These are phyloP conservation scores for Ceratobasidium sp. DNA, from an alignment of 1,284 basidiomycete species.

Conservation along the genomic window DNA sequence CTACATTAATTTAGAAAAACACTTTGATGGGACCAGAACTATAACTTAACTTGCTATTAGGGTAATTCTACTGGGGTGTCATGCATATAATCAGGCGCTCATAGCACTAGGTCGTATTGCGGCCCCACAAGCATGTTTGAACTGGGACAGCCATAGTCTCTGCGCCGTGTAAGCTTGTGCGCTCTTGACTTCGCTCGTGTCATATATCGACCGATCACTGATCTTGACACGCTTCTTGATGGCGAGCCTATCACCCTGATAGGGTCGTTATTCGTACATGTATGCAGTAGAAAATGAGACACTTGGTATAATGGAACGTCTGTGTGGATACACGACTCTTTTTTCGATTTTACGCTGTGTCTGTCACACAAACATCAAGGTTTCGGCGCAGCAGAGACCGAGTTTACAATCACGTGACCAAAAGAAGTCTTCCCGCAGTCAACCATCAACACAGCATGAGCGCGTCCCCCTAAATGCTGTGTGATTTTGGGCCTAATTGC, in stretches of 20 bases:
- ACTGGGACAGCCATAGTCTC: neutral
- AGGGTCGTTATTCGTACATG: neutral
- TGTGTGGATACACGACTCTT: neutral
- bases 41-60: too few species aligned
- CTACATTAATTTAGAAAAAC: too few species aligned
- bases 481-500: neutral
- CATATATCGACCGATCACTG: neutral
- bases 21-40: too few species aligned
- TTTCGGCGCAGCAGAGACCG: neutral
- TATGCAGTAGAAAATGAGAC: neutral
- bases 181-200: too few species aligned
- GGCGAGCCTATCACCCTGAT: neutral
- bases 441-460: neutral
- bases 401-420: neutral
- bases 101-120: too few species aligned
- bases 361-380: neutral
- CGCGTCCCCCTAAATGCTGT: slow-evolving; percentile 9
- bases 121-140: too few species aligned
- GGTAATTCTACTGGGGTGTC: too few species aligned
- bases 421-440: slow-evolving; percentile 5
- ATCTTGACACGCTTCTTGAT: neutral
- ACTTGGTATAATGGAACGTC: neutral
- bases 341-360: neutral
- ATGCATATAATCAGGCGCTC: too few species aligned
- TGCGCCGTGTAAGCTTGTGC: neutral